Evolutionary conservation across 352 stramenopile genomes (phyloP), one percentile per base, ranked within the genome.

Genomic region (Aphanomyces stellatus): DNA sequence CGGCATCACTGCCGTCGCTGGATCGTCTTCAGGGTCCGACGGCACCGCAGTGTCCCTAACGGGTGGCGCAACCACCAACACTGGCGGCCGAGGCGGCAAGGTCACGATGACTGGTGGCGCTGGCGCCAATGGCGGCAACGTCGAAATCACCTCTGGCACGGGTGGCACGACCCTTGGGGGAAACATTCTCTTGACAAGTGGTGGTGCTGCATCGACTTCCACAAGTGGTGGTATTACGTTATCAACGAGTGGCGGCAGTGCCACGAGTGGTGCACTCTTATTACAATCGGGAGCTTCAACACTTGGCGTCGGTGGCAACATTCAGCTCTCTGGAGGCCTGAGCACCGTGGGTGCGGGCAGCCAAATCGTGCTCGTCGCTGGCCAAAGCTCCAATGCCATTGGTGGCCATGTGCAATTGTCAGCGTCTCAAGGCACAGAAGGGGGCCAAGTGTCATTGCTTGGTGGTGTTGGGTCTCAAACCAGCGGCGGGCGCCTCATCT

Each of bases 11-110:
- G 7, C 30, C 1, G 8, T 27, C 13, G 41, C 30, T 31, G 60
- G 60, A 6, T n/a, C 30, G 22, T 40, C 37, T 43, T 71, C 48
- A 4, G 64, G 72, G 70, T 76, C 76, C 3, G 76, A 88, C 63
- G 84, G 82, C 25, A 80, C 81, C 19, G 65, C 71, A 40, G 77
- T 93, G 31, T 70, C 51, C 60, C 42, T 93, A 3, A n/a, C 71
- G 28, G 77, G 78, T 24, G 84, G 84, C 13, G 75, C 81, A 31
- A 81, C 77, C 19, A 76, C 76, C 10, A 57, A 57, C 6, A n/a
- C 49, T n/a, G 49, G 22, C 62, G 59, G 76, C 24, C 57, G 22
- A 8, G 60, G 60, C 24, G 60, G 60, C 19, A 41, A 57, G 8
- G 41, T 57, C 15, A 13, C 24, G 0, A 27, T 67, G 3, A 40